These are phyloP conservation scores for Pythium vanterpoolii DNA, from an alignment of 352 stramenopile genomes.

Conservation along the genomic window DNA sequence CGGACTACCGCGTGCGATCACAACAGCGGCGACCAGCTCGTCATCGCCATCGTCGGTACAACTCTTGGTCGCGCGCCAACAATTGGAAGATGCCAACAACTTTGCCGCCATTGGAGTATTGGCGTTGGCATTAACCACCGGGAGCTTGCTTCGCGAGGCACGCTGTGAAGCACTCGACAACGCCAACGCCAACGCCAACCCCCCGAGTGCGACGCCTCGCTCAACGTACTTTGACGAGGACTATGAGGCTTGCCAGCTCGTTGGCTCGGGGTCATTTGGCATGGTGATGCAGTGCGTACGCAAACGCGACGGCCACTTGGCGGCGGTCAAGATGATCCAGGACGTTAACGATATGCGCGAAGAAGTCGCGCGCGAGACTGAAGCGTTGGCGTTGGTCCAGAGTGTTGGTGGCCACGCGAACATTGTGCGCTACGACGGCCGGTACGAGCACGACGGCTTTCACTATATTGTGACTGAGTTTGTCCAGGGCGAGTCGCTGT, in stretches of 20 bases:
- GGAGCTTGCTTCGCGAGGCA: neutral
- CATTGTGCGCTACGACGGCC: constrained; percentile 59
- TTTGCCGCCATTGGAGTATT: neutral
- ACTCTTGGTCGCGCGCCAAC: neutral
- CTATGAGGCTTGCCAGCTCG: constrained; percentile 57
- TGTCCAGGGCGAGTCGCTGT: constrained; percentile 62
- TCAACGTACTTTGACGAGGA: constrained; percentile 49
- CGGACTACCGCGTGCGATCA: neutral
- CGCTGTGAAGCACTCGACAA: constrained; percentile 6
- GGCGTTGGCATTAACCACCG: neutral
- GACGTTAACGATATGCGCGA: constrained; percentile 44
- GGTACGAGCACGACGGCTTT: constrained; percentile 75
- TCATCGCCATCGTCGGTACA: neutral
- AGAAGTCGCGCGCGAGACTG: constrained; percentile 61
- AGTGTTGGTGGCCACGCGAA: constrained; percentile 51
- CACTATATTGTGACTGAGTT: constrained; percentile 84
- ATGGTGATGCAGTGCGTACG: constrained; percentile 80
- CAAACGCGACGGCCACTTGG: constrained; percentile 54
- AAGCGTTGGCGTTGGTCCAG: constrained; percentile 50
- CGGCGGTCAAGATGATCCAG: constrained; percentile 80
- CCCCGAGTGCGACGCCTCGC: neutral
- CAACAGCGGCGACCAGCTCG: neutral
- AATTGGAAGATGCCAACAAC: constrained; percentile 1
- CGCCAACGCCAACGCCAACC: neutral
- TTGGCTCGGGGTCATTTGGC: constrained; percentile 73